A percentile compares a stretch with the other conserved stretches of the same genome.
Conservation (phyloP, 2,329 filamentous ascomycete species). For the Fusarium chuoi region DNA sequence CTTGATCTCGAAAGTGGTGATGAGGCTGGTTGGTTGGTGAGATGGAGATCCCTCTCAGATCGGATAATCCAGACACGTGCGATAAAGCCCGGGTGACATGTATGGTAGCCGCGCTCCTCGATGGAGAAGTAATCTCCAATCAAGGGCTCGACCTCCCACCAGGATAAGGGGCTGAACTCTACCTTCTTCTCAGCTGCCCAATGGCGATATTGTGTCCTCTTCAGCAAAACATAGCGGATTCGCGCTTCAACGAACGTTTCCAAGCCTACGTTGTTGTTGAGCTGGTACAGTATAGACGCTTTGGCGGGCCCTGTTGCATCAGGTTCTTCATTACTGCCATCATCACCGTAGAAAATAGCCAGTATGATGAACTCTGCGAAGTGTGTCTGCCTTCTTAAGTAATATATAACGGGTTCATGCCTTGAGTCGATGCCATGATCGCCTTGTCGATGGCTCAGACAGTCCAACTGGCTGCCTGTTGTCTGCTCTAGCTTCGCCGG, state of each 20-base stretch:
- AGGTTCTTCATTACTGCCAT: rapidly evolving
- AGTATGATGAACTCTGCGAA: neutral
- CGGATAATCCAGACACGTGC: no score
- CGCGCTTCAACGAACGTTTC: neutral
- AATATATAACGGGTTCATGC: neutral
- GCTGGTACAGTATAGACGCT: neutral
- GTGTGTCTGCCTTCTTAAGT: neutral
- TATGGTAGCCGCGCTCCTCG: no score
- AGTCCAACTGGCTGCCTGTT: neutral
- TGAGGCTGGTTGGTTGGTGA: no score
- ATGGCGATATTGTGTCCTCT: neutral
- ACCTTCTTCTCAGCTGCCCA: no score
- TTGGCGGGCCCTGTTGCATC: neutral
- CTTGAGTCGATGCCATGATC: neutral
- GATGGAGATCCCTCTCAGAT: no score
- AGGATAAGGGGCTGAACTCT: no score
- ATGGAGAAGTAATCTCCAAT: no score
- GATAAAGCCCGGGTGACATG: no score
- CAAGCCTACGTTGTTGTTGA: neutral
- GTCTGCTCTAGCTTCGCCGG: neutral
- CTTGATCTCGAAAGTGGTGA: neutral
- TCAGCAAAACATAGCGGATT: neutral
- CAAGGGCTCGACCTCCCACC: no score
- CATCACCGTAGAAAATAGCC: rapidly evolving
- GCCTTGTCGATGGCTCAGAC: neutral